A percentile compares a stretch with the other conserved stretches of the same genome.
phyloP scores from a whole-genome alignment of 73 alveolate species.

The Paramecium sexaurelia region DNA sequence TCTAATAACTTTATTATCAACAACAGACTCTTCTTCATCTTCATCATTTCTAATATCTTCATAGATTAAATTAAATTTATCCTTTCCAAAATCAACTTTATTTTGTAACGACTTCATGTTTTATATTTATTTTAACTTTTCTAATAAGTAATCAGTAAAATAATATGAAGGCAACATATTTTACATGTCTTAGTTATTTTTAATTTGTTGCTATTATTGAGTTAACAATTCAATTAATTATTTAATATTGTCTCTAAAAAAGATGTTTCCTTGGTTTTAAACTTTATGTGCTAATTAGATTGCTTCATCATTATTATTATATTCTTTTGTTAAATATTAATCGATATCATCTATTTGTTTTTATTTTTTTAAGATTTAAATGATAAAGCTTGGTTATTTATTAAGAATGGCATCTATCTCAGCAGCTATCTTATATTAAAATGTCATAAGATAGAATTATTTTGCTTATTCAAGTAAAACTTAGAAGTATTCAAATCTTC shows the following conservation, averaged over 20 bases:
- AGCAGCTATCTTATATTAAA: slow-evolving; percentile 9
- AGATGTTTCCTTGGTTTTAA: background rate
- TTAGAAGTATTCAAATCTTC: background rate
- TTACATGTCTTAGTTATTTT: background rate
- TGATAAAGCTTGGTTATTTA: background rate
- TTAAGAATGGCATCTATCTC: background rate
- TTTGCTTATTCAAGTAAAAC: background rate
- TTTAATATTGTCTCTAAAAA: background rate
- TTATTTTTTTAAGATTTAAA: background rate
- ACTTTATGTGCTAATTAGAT: background rate
- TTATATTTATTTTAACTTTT: background rate
- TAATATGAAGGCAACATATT: slow-evolving; percentile 46
- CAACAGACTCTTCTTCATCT: slow-evolving; percentile 36
- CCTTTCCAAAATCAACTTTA: slow-evolving; percentile 37
- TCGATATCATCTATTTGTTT: background rate
- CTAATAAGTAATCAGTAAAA: slow-evolving; percentile 42
- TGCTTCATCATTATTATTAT: background rate
- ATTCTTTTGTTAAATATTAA: background rate
- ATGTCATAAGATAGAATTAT: background rate
- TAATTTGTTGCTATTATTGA: background rate
- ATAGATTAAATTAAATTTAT: slow-evolving; percentile 10
- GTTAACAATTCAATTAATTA: background rate
- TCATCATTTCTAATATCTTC: slow-evolving; percentile 39
- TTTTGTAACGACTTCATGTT: background rate
- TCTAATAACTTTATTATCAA: slow-evolving; percentile 15